Conservation (phyloP, 139 green algal genomes). For the Tetratostichococcus sp. region DNA sequence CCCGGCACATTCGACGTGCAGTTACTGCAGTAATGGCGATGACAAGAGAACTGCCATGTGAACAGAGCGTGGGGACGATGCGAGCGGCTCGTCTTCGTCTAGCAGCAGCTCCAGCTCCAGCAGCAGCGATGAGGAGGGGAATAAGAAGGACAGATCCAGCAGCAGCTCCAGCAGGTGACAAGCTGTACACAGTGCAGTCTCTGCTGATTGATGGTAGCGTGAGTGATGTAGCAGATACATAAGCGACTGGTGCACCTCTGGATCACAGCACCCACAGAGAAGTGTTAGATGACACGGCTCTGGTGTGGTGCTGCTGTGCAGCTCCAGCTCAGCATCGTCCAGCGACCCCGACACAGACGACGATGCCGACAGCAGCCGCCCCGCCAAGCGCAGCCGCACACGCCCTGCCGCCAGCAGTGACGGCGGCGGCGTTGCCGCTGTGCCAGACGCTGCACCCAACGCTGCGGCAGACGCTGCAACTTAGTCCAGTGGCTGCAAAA, state of each 20-base stretch:
- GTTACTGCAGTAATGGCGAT: too few species aligned
- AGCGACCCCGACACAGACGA: not conserved
- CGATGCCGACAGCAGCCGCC: not conserved
- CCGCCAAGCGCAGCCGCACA: not conserved
- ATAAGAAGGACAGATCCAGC: not conserved
- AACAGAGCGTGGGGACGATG: not conserved
- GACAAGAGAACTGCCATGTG: too few species aligned
- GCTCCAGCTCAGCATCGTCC: not conserved
- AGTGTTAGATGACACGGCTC: not conserved
- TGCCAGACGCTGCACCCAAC: too few species aligned
- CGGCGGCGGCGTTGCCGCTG: too few species aligned
- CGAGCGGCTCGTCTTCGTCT: conserved; percentile 2
- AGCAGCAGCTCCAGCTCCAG: conserved; percentile 3
- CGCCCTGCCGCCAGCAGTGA: too few species aligned
- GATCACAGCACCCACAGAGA: not conserved
- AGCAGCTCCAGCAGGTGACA: not conserved
- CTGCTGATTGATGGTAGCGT: not conserved
- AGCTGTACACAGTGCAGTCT: too few species aligned
- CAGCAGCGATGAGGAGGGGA: not conserved
- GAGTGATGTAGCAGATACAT: too few species aligned
- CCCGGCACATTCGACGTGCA: too few species aligned
- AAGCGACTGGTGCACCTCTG: too few species aligned
- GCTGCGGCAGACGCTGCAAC: too few species aligned
- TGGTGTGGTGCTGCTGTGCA: not conserved
- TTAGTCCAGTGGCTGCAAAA: too few species aligned